Evolutionary conservation across 352 stramenopile species (phyloP), one percentile per base, ranked within the genome.

Genomic region (Phytophthora boehmeriae): DNA sequence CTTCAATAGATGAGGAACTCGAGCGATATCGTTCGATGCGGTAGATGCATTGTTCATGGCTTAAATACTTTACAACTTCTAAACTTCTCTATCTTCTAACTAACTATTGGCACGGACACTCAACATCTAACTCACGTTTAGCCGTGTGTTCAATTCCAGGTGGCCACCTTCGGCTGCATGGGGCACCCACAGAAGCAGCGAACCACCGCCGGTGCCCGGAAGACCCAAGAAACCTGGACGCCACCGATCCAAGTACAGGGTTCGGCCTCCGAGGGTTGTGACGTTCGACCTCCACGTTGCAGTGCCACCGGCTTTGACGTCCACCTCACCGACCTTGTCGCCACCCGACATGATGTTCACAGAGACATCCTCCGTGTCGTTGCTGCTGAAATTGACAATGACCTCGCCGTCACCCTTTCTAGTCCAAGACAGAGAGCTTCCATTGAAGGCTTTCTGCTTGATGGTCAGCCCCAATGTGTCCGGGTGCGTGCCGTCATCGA

Each of bases 201-300:
- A 91, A 11, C 83, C 83, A 42, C 83, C 83, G 11, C 73, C 74
- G 9, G 73, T 86, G 20, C 77, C 74, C 2, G 82, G 77, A 9
- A 92, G 49, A 25, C 80, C 76, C 5, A 89, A 59, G 25, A 88
- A 72, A 27, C 74, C 76, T 4, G 77, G 63, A 10, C 83, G 80
- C 77, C 79, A 90, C 9, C 81, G 83, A 46, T 89, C 79, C 58
- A 90, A 27, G 64, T 90, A 93, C 41, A 91, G 22, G 14, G 83
- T 91, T 63, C 87, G 90, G 43, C 80, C 75, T 5, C 75, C 60
- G 25, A 85, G 65, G 0, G 38, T 43, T 5, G 56, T 49, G 14
- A 83, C 59, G 4, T 49, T 75, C 16, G 72, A 76, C 8, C 30
- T 72, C 78, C 78, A 88, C 11, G 49, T 42, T 14, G 59, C 71